A percentile compares a stretch with the other conserved stretches of the same genome.
Evolutionary conservation across 768 basidiomycete genomes (phyloP).

Genomic region (Brasilioporus rufonigricans): DNA sequence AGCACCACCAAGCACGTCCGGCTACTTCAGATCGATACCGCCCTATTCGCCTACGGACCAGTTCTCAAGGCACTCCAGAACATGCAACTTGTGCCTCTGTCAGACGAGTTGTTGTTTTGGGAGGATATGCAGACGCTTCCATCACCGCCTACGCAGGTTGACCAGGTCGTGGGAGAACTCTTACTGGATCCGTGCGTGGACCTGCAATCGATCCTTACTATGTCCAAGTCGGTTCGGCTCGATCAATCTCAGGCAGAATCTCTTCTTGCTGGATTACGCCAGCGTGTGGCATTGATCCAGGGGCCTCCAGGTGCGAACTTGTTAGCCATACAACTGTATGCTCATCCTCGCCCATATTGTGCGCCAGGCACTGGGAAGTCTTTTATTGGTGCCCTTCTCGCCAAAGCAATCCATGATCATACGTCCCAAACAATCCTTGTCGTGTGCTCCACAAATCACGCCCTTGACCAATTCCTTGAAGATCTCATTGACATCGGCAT

Average conservation of each 20-base stretch:
- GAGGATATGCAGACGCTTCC: constrained; percentile 25
- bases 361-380: constrained; percentile 68
- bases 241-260: constrained; percentile 50
- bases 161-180: constrained; percentile 29
- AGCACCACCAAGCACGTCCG: constrained; percentile 37
- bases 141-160: constrained; percentile 1
- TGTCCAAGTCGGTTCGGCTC: constrained; percentile 41
- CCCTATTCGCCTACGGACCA: constrained; percentile 62
- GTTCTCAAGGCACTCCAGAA: constrained; percentile 57
- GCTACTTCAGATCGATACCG: constrained; percentile 60
- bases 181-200: constrained; percentile 35
- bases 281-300: constrained; percentile 61
- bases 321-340: neutral
- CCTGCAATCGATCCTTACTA: constrained; percentile 37
- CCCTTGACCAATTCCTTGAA: constrained; percentile 67
- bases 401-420: constrained; percentile 54
- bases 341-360: neutral
- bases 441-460: constrained; percentile 74
- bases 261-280: constrained; percentile 52
- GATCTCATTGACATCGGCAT: constrained; percentile 63
- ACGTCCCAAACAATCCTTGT: constrained; percentile 55
- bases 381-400: constrained; percentile 66
- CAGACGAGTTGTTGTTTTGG: constrained; percentile 58
- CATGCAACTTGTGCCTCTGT: constrained; percentile 45
- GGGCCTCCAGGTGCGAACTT: constrained; percentile 59